These are phyloP conservation scores for Cystobasidium onofrii DNA, from an alignment of 768 basidiomycete species.

Conservation along the genomic window DNA sequence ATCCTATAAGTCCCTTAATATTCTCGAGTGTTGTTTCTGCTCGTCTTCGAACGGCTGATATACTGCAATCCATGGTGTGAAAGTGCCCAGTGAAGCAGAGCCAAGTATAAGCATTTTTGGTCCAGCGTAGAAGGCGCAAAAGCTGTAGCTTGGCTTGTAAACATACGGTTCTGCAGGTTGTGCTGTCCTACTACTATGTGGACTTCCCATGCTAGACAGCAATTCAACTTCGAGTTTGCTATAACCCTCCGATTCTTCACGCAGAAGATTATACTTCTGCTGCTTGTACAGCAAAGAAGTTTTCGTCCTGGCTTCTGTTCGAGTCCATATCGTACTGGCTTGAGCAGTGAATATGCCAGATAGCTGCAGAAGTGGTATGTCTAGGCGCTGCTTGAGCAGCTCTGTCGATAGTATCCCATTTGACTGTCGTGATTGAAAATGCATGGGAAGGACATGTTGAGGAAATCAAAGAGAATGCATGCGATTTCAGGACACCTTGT, in stretches of 20 bases:
- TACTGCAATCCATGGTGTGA: neutral
- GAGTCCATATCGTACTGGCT: conserved; percentile 2
- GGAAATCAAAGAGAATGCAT: neutral
- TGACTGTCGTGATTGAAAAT: neutral
- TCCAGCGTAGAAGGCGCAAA: no score
- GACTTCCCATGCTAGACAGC: conserved; percentile 63
- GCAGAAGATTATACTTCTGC: conserved; percentile 93
- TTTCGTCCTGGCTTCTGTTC: conserved; percentile 5
- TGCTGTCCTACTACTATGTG: conserved; percentile 60
- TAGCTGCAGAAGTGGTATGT: neutral
- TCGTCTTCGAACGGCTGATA: conserved; percentile 51
- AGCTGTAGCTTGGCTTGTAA: neutral
- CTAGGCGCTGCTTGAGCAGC: conserved; percentile 17
- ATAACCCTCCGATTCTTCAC: conserved; percentile 96
- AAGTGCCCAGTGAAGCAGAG: neutral
- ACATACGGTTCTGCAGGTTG: conserved; percentile 30
- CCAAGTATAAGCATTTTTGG: neutral
- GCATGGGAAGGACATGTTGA: no score
- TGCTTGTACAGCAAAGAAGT: conserved; percentile 60
- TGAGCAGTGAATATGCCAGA: neutral
- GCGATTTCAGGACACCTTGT: neutral
- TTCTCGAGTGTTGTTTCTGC: conserved; percentile 65
- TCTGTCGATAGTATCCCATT: conserved; percentile 3
- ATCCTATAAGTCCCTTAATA: conserved; percentile 74
- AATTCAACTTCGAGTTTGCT: conserved; percentile 83